Evolutionary conservation across 2,329 filamentous ascomycete species (phyloP).

Genomic region (Pseudohalonectria lignicola): DNA sequence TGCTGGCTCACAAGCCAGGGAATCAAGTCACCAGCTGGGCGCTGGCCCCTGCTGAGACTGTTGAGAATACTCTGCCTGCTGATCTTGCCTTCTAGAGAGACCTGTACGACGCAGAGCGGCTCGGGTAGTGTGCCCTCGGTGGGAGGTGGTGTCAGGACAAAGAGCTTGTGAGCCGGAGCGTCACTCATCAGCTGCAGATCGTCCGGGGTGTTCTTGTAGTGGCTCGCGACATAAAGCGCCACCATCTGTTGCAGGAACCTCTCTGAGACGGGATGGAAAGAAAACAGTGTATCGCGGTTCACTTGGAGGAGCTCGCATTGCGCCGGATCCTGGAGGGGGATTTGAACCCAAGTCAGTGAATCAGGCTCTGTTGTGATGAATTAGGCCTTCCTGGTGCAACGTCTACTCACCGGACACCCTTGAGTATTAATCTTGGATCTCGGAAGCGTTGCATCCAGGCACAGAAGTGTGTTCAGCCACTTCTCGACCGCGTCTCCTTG

Average conservation of each 20-base stretch:
- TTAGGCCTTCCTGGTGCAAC: background rate
- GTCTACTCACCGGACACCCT: slow-evolving; percentile 51
- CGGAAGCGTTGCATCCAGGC: slow-evolving; percentile 83
- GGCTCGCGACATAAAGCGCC: slow-evolving; percentile 88
- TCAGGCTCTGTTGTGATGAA: too few relatives aligned
- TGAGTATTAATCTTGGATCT: slow-evolving; percentile 60
- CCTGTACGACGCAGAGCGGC: slow-evolving; percentile 87
- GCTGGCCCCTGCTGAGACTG: slow-evolving; percentile 76
- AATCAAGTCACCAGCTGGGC: slow-evolving; percentile 86
- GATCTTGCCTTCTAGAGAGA: slow-evolving; percentile 89
- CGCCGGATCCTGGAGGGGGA: slow-evolving; percentile 63
- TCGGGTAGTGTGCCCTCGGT: slow-evolving; percentile 75
- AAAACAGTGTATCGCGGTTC: slow-evolving; percentile 95
- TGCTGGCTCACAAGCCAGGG: slow-evolving; percentile 97
- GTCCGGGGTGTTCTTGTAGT: slow-evolving; percentile 97
- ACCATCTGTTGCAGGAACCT: slow-evolving; percentile 98
- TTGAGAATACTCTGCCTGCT: slow-evolving; percentile 87
- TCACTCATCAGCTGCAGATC: slow-evolving; percentile 98
- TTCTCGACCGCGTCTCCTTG: slow-evolving; percentile 86
- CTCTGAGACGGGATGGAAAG: slow-evolving; percentile 93
- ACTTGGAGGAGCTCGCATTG: slow-evolving; percentile 88
- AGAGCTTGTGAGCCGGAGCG: slow-evolving; percentile 91
- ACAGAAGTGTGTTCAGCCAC: slow-evolving; percentile 91
- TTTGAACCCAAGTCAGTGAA: too few relatives aligned
- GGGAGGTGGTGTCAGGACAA: slow-evolving; percentile 82